Conservation (phyloP, 768 basidiomycete species). For the Collybia nuda region DNA sequence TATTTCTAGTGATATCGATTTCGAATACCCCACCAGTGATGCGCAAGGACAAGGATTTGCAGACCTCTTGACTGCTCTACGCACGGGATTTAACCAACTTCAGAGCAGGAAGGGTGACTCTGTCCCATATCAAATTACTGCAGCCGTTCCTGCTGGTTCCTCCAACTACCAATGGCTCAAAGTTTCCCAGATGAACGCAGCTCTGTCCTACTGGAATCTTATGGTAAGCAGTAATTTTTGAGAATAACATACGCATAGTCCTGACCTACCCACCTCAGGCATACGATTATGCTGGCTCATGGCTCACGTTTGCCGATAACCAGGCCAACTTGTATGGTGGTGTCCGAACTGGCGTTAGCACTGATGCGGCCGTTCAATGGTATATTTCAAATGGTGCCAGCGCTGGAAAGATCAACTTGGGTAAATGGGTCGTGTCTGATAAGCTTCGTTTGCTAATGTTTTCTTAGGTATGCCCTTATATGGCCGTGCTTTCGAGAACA, state of each 20-base stretch:
- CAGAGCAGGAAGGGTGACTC: slow-evolving; percentile 59
- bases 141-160: slow-evolving; percentile 64
- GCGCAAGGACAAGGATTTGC: slow-evolving; percentile 68
- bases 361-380: slow-evolving; percentile 63
- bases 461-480: slow-evolving; percentile 72
- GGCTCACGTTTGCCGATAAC: slow-evolving; percentile 58
- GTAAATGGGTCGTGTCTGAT: slow-evolving; percentile 24
- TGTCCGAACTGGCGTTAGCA: slow-evolving; percentile 59
- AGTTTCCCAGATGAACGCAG: slow-evolving; percentile 63
- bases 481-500: slow-evolving; percentile 75
- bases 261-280: slow-evolving; percentile 35
- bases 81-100: slow-evolving; percentile 61
- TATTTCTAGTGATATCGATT: slow-evolving; percentile 64
- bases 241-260: background rate
- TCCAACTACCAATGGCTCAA: slow-evolving; percentile 57
- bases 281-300: slow-evolving; percentile 79
- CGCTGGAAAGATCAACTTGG: slow-evolving; percentile 65
- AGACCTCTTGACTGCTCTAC: slow-evolving; percentile 58
- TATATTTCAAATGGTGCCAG: slow-evolving; percentile 64
- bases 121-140: slow-evolving; percentile 58
- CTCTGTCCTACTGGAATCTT: slow-evolving; percentile 76
- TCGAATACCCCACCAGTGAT: slow-evolving; percentile 67
- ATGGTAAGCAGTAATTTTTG: slow-evolving; percentile 46
- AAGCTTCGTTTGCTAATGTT: background rate
- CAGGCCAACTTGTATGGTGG: slow-evolving; percentile 72